Conservation (phyloP, 768 basidiomycete species). For the Agaricus sinodeliciosus region DNA sequence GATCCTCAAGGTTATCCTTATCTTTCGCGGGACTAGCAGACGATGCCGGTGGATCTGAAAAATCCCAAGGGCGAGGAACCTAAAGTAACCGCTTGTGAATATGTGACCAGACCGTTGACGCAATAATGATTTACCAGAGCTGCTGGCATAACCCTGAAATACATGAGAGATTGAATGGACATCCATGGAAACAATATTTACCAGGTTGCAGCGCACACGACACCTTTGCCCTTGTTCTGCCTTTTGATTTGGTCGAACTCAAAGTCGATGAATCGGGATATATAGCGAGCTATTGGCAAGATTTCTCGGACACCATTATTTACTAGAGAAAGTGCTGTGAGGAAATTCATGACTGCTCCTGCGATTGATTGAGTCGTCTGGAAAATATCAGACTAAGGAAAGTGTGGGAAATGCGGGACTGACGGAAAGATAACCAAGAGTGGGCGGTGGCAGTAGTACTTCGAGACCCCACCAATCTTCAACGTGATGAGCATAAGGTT, state of each 20-base stretch:
- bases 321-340: constrained; percentile 65
- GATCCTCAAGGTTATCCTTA: neutral
- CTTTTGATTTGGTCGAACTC: constrained; percentile 62
- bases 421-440: constrained; percentile 54
- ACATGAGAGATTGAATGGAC: neutral
- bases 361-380: constrained; percentile 58
- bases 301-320: constrained; percentile 77
- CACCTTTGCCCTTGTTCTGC: constrained; percentile 66
- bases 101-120: neutral
- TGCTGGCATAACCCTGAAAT: constrained; percentile 64
- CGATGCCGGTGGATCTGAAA: constrained; percentile 33
- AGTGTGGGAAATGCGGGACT: constrained; percentile 17
- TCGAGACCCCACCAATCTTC: constrained; percentile 92
- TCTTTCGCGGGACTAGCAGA: constrained; percentile 13
- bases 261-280: constrained; percentile 70
- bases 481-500: constrained; percentile 4
- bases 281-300: constrained; percentile 79
- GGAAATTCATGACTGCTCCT: constrained; percentile 59
- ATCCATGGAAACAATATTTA: constrained; percentile 21
- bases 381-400: neutral
- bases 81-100: constrained; percentile 14
- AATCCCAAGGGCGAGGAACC: constrained; percentile 80
- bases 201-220: constrained; percentile 90
- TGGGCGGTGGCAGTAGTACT: constrained; percentile 65
- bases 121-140: constrained; percentile 42